These are phyloP conservation scores for Microthlaspi erraticum DNA, from an alignment of 345 rosid species.

Conservation along the genomic window DNA sequence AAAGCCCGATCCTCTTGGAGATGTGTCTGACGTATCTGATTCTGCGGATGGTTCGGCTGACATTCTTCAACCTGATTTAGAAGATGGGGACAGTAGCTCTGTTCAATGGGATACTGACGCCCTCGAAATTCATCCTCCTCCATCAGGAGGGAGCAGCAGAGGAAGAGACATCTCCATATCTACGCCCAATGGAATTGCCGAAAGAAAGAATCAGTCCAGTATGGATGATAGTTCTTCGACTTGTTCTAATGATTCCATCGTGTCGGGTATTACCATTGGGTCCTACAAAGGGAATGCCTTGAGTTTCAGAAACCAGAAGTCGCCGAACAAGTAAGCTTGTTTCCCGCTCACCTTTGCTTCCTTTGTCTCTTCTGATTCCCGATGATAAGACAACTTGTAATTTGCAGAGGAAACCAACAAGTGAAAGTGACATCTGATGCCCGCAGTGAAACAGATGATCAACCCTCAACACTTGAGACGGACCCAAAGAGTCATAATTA, in stretches of 20 bases:
- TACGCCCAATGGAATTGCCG: conserved; percentile 64
- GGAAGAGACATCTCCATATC: conserved; percentile 56
- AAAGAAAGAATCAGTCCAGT: conserved; percentile 58
- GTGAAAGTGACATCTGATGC: conserved; percentile 52
- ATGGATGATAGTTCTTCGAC: conserved; percentile 98
- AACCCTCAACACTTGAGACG: conserved; percentile 49
- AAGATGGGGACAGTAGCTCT: conserved; percentile 80
- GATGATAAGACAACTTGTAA: conserved; percentile 8
- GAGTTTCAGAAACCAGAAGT: conserved; percentile 56
- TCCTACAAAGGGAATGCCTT: conserved; percentile 61
- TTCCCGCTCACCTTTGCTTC: conserved; percentile 10
- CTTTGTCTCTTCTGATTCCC: conserved; percentile 10
- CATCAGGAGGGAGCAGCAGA: conserved; percentile 64
- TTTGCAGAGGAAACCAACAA: conserved; percentile 60
- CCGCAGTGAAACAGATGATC: conserved; percentile 56
- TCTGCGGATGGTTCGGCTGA: conserved; percentile 70
- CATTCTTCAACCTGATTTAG: conserved; percentile 73
- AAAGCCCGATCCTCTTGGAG: conserved; percentile 70
- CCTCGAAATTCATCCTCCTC: conserved; percentile 69
- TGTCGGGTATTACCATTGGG: conserved; percentile 68
- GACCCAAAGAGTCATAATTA: conserved; percentile 50
- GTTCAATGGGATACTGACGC: conserved; percentile 85
- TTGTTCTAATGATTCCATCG: conserved; percentile 89
- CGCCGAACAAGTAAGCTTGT: conserved; percentile 52
- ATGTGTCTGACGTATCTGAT: conserved; percentile 83